These are phyloP conservation scores for Straminergon stramineum DNA, from an alignment of 225 moss, liverwort and hornwort species.

Conservation along the genomic window DNA sequence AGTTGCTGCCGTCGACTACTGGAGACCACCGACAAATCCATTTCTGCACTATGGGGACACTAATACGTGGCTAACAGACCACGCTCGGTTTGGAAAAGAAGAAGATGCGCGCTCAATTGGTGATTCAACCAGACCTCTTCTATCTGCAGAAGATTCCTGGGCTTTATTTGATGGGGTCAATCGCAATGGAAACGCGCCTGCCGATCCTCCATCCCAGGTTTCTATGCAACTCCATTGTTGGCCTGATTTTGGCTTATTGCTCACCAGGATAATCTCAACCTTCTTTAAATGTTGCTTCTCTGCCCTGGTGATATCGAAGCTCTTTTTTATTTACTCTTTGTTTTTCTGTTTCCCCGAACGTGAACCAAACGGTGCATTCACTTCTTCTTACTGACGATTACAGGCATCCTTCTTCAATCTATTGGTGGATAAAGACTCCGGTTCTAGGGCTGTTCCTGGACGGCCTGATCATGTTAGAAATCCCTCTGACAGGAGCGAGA, in stretches of 20 bases:
- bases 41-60: conserved; percentile 35
- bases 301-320: background rate
- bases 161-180: conserved; percentile 22
- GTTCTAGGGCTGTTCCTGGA: conserved; percentile 9
- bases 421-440: conserved; percentile 26
- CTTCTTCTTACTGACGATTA: background rate
- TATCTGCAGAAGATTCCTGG: conserved; percentile 32
- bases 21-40: conserved; percentile 30
- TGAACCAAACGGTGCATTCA: background rate
- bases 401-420: conserved; percentile 35
- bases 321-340: background rate
- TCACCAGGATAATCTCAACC: background rate
- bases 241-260: background rate
- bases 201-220: conserved; percentile 31
- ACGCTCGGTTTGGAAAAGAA: conserved; percentile 31
- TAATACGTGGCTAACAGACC: conserved; percentile 30
- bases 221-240: background rate
- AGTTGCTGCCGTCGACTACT: conserved; percentile 18
- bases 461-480: conserved; percentile 35
- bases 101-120: conserved; percentile 31
- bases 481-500: conserved; percentile 43
- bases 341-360: background rate
- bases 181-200: conserved; percentile 21
- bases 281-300: background rate
- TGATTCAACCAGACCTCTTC: conserved; percentile 37